Evolutionary conservation across 2,329 filamentous ascomycete genomes (phyloP), one percentile per base, ranked within the genome.

Genomic region (Cladosporium velox): DNA sequence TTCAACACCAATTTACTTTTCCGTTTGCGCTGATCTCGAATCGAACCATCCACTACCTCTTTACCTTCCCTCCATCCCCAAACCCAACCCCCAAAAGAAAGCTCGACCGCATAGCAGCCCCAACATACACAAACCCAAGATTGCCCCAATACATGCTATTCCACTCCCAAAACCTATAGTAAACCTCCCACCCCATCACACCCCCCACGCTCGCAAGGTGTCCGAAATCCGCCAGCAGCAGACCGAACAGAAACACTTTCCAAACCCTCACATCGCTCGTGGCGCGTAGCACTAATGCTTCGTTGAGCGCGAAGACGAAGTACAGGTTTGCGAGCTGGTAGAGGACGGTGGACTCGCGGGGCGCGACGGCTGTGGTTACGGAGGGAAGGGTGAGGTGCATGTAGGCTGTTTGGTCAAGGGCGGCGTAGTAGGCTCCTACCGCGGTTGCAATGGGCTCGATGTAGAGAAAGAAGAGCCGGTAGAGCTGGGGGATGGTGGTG

Each of bases 321-420:
- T 93, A 94, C 68, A 93, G 82, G 77, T 92, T 93, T 52, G 89
- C 90, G 35, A 94, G 85, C 79, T 94, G 91, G 21, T 88, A 87
- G 72, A 93, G 82, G 49, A 87, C 87, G 66, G 93, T 86, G 66
- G 64, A 70, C 11, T 86, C 85, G 1, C 89, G 90, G 49, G 83
- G 84, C 7, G 60, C 55, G 49, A 63, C 34, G 21, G 32, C 10
- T 12, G 24, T 44, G 4, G 18, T 10, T 0, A 26, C 32, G 32
- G 81, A 72, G 32, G 84, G 80, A 74, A 90, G 81, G 2, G 90
- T 91, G 61, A 92, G 81, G 6, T 79, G 68, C 35, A 93, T 86
- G 78, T 93, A 93, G 26, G 77, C 77, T 28, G 76, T 69, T 63
- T 84, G 85, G 64, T 78, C 75, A 72, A 82, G 82, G 71, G 81